phyloP scores from a whole-genome alignment of 441 rosid species.

The Pelargonium cotyledonis region DNA sequence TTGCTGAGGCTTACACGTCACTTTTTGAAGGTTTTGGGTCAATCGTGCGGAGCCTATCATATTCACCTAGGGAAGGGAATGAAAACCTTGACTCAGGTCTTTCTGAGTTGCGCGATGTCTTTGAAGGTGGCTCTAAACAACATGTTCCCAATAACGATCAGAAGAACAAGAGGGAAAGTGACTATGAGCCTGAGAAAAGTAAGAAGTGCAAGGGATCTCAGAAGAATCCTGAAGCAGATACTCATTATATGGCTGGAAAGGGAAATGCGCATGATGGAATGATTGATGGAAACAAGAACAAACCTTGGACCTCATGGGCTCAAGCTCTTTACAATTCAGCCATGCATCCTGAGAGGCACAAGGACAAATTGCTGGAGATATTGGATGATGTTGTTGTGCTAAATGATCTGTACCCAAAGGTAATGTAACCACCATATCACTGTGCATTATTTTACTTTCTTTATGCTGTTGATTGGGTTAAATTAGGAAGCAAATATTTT shows the following conservation, averaged over 20 bases:
- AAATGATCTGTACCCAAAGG: constrained; percentile 82
- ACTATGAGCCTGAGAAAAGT: constrained; percentile 32
- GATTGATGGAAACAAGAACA: constrained; percentile 27
- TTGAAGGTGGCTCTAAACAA: constrained; percentile 17
- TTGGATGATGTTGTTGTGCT: constrained; percentile 52
- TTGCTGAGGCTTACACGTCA: constrained; percentile 62
- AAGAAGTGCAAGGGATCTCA: constrained; percentile 50
- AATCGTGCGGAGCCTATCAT: constrained; percentile 32
- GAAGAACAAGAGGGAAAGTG: constrained; percentile 40
- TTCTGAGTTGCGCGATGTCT: constrained; percentile 21
- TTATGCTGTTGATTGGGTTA: background rate
- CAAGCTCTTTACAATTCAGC: constrained; percentile 70
- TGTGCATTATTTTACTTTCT: background rate
- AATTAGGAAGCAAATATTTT: constrained; percentile 13
- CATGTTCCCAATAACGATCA: constrained; percentile 24
- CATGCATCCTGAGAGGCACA: constrained; percentile 64
- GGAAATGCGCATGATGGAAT: constrained; percentile 24
- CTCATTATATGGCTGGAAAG: constrained; percentile 21
- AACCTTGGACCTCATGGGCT: constrained; percentile 72
- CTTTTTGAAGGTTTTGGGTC: constrained; percentile 73
- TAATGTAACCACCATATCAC: constrained; percentile 16
- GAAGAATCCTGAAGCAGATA: constrained; percentile 22
- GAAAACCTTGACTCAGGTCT: constrained; percentile 23
- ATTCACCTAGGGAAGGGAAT: constrained; percentile 24
- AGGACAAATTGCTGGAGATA: constrained; percentile 51